Evolutionary conservation across 1,284 basidiomycete species (phyloP).

Genomic region (Malassezia psittaci): DNA sequence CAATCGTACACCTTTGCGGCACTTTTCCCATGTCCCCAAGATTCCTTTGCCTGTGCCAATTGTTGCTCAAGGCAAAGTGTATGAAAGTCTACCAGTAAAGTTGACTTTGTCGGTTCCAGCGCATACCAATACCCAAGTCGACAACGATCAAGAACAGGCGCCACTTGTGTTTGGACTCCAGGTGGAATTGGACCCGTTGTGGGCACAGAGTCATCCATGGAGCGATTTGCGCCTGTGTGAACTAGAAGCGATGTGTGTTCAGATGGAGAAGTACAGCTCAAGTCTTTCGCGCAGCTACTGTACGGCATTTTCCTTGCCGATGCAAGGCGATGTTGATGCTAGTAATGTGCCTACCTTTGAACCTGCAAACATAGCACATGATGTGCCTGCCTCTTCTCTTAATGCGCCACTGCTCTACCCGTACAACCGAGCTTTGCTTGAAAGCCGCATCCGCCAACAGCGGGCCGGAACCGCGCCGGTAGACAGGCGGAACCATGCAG

Average conservation of each 20-base stretch:
- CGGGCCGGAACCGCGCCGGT: constrained; percentile 30
- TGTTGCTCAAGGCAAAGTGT: constrained; percentile 22
- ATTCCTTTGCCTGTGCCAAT: constrained; percentile 33
- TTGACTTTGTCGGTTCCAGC: constrained; percentile 43
- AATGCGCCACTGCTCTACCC: constrained; percentile 2
- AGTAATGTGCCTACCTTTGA: not conserved
- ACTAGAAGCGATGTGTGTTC: constrained; percentile 44
- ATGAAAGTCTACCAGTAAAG: constrained; percentile 33
- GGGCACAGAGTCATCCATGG: constrained; percentile 28
- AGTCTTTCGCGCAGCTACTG: constrained; percentile 42
- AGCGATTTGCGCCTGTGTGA: constrained; percentile 43
- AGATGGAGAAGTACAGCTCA: constrained; percentile 43
- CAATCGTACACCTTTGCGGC: constrained; percentile 30
- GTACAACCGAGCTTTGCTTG: constrained; percentile 33
- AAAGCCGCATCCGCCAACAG: constrained; percentile 27
- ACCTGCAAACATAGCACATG: not conserved
- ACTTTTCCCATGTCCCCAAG: constrained; percentile 40
- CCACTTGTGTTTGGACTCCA: constrained; percentile 45
- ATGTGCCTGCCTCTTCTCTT: not conserved
- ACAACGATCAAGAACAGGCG: constrained; percentile 23
- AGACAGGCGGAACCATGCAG: constrained; percentile 30
- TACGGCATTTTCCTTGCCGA: constrained; percentile 32
- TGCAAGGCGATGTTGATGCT: constrained; percentile 10
- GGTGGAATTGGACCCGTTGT: constrained; percentile 39
- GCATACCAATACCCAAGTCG: constrained; percentile 33